Base-by-base conservation (phyloP, 1,139 yeast species). In the Nakaseomyces sp. region DNA sequence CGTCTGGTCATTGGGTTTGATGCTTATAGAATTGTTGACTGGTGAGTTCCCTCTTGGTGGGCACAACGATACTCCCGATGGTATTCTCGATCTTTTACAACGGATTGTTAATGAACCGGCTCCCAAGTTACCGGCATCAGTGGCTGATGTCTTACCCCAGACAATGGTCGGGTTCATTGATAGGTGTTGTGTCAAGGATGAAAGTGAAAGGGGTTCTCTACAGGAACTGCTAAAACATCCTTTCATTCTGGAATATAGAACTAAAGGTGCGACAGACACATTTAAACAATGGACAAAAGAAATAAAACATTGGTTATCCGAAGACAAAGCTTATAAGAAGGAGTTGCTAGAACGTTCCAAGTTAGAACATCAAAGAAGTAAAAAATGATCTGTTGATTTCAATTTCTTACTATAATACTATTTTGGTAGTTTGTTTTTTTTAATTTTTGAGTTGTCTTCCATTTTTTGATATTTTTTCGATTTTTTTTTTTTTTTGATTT, bases 1-100 rank as follows among this genome's bases (percentile, higher is more conserved):
- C 61, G 91, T 91, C 12, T 91, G 98, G 98, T 87, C 96, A 0
- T 69, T 89, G 57, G 98, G 98, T 0, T 69, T 91, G 39, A 84
- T 89, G 80, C 70, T 91, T 41, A 77, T 87, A 42, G 97, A 91
- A 61, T 69, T 91, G 45, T 91, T 96, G 1, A 77, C 85, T 9
- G 98, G 97, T 0, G 72, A 72, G 44, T 76, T 77, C 56, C 88
- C 91, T 1, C 73, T 79, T 6, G 65, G 64, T 51, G 76, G 74
- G 10, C 69, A 69, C 44, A 64, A 65, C 30, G 68, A 74, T 71
- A 83, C 85, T 0, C 91, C 94, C 1, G 85, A 83, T 57, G 95
- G 97, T 3, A 89, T 91, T 39, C 70, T 91, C 52, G 98, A 91
- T 60, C 70, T 91, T 33, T 66, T 91, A 47, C 98, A 91, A 65